Evolutionary conservation across 2,329 filamentous ascomycete genomes (phyloP).

Genomic region (Tolypocladium cylindrosporum): DNA sequence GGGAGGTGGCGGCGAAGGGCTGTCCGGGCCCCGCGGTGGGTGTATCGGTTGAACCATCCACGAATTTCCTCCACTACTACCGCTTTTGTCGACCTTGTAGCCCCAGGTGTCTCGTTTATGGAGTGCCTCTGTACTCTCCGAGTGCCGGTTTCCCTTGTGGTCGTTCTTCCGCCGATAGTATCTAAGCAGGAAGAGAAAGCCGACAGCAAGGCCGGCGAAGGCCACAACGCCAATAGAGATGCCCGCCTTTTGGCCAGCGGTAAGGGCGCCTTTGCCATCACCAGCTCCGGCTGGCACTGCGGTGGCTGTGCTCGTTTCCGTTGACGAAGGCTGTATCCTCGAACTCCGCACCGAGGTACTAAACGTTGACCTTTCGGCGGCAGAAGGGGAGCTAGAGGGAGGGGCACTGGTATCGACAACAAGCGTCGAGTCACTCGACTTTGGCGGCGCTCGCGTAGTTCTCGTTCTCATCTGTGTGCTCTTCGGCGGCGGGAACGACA

Average conservation of each 20-base stretch:
- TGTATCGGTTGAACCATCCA: constrained; percentile 16
- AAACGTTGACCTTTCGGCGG: background rate
- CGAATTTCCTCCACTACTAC: constrained; percentile 12
- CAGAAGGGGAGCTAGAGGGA: background rate
- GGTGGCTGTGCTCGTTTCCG: constrained; percentile 1
- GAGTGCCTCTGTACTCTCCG: background rate
- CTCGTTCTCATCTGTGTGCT: constrained; percentile 1
- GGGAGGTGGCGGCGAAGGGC: constrained; percentile 7
- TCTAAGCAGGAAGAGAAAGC: constrained; percentile 34
- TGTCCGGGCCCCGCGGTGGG: constrained; percentile 10
- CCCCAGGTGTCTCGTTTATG: constrained; percentile 24
- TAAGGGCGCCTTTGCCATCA: constrained; percentile 12
- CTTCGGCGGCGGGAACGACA: constrained; percentile 15
- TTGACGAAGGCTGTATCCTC: constrained; percentile 1
- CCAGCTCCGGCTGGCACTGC: constrained; percentile 6
- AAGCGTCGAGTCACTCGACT: constrained; percentile 2
- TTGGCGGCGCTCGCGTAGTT: background rate
- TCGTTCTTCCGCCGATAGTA: constrained; percentile 29
- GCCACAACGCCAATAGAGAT: constrained; percentile 46
- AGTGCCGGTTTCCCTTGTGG: constrained; percentile 14
- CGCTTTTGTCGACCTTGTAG: constrained; percentile 17
- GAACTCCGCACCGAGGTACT: background rate
- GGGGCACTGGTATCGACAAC: constrained; percentile 4
- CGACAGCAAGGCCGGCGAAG: constrained; percentile 36
- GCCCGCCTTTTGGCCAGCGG: constrained; percentile 41